Base-by-base conservation (phyloP, 352 stramenopile genomes). In the Phytophthora pluvialis region DNA sequence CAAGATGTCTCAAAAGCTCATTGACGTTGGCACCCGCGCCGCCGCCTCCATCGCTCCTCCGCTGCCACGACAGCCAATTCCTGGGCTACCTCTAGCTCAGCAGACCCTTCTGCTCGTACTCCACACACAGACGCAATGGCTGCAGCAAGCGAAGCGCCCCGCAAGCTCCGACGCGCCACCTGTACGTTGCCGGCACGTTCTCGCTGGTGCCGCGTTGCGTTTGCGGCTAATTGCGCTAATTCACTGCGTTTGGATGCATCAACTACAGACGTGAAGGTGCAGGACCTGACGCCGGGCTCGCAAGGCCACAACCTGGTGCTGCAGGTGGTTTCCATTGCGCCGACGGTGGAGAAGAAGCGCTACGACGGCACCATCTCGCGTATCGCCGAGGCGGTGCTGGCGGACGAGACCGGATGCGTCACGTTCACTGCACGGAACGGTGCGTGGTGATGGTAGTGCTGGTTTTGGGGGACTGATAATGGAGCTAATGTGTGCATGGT, bases 221-320 rank as follows among this genome's bases (percentile, higher is more conserved):
- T 31, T 51, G 56, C 25, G 8, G 35, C 46, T 45, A 9, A 25
- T 56, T 40, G 28, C 35, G 5, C 16, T 51, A 52, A 58, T 61
- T 15, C 16, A 31, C n/a, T 44, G 11, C 48, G 16, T 11, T 21
- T 49, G 9, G 28, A 61, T 45, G 13, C 18, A 7, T 29, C 21
- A 39, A 38, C 1, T 70, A 45, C 49, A 95, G 88, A 95, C 43
- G 75, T 89, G 38, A 93, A 95, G 52, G 83, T 93, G 26, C 71
- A 81, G 52, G 88, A 95, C 58, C 55, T 95, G 48, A 75, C 72
- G 9, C 86, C 88, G 4, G 88, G 79, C 11, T 86, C 88, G 7
- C 80, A 93, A 21, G 88, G 88, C 5, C 84, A 96, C 72, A 93
- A 93, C 51, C 66, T 96, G 18, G 88, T 94, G 49, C 73, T 91